Evolutionary conservation across 371 early-diverging fungal genomes (phyloP).

Genomic region (Lichtheimia ornata): DNA sequence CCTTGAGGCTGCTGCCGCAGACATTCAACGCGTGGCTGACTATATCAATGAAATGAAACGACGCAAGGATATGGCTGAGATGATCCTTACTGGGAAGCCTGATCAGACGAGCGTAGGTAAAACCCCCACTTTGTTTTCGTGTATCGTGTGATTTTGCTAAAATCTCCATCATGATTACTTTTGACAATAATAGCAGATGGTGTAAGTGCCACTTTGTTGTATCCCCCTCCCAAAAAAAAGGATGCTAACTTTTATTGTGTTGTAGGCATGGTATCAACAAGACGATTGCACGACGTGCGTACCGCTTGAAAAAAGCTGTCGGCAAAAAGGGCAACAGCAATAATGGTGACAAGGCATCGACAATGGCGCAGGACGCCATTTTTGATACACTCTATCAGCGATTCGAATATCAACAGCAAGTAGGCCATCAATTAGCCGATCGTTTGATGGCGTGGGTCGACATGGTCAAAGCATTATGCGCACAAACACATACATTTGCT

Average conservation of each 20-base stretch:
- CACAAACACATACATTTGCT: constrained; percentile 49
- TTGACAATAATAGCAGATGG: no score
- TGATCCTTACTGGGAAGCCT: constrained; percentile 61
- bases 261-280: constrained; percentile 71
- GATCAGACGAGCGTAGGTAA: constrained; percentile 17
- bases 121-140: not conserved
- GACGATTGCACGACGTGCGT: constrained; percentile 63
- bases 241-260: not conserved
- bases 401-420: constrained; percentile 49
- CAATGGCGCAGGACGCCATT: constrained; percentile 41
- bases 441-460: constrained; percentile 40
- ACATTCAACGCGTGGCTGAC: constrained; percentile 72
- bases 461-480: constrained; percentile 50
- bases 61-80: constrained; percentile 82
- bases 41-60: constrained; percentile 83
- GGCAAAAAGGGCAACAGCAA: not conserved
- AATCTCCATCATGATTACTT: no score
- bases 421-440: constrained; percentile 33
- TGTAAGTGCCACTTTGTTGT: not conserved
- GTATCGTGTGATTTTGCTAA: no score
- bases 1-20: constrained; percentile 45
- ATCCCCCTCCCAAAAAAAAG: not conserved
- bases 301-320: constrained; percentile 55
- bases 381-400: constrained; percentile 55
- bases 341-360: constrained; percentile 24